Percentiles rank a stretch among this genome's conserved stretches.
Conservation (phyloP, 2,329 filamentous ascomycete genomes). For the Fusarium chuoi region DNA sequence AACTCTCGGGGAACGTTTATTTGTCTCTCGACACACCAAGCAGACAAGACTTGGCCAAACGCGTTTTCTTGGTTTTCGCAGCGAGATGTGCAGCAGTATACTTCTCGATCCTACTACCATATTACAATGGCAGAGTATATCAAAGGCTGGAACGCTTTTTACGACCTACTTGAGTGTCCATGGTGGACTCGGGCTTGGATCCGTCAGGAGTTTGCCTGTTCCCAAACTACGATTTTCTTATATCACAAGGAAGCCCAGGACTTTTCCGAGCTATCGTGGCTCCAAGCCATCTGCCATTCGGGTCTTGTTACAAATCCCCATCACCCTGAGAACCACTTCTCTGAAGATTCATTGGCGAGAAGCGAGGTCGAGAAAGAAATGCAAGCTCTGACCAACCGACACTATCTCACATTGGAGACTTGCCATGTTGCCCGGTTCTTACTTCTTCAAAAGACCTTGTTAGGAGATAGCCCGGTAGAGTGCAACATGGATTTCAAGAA, state of each 20-base stretch:
- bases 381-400: not conserved
- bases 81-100: not conserved
- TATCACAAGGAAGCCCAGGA: not conserved
- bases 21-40: not conserved
- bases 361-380: not conserved
- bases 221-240: not conserved
- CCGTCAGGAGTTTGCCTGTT: not conserved
- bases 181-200: not conserved
- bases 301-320: not conserved
- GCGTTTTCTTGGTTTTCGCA: not conserved
- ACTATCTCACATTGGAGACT: not conserved
- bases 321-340: not conserved
- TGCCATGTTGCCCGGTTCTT: not conserved
- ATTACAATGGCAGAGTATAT: not conserved
- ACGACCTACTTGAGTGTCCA: not conserved
- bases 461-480: not conserved
- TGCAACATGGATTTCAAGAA: not conserved
- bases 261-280: not conserved
- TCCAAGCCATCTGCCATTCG: not conserved
- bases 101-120: not conserved
- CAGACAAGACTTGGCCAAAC: not conserved
- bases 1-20: not conserved
- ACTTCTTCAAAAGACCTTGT: not conserved
- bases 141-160: not conserved
- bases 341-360: not conserved